Percentiles rank a stretch among this genome's conserved stretches.
These are phyloP conservation scores for Mycena chlorophos DNA, from an alignment of 768 basidiomycete genomes.

Conservation along the genomic window DNA sequence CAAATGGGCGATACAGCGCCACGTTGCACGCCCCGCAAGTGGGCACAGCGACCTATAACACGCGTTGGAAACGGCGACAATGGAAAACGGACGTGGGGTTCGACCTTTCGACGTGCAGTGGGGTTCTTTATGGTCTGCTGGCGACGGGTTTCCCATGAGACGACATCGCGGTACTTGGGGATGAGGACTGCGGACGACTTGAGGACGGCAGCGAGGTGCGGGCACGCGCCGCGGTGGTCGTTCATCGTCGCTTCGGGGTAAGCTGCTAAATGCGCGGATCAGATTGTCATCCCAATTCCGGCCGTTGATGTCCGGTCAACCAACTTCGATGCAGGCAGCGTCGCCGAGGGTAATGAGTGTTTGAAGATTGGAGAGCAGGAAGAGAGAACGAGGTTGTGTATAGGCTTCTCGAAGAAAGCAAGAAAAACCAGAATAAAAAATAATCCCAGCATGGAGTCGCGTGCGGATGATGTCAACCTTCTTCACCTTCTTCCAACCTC, in stretches of 20 bases:
- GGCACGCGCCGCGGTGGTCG: constrained; percentile 2
- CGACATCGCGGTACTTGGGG: constrained; percentile 11
- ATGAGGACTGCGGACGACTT: background rate
- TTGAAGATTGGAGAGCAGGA: too few species aligned
- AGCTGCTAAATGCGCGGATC: too few species aligned
- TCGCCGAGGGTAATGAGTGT: too few species aligned
- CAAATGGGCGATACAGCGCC: constrained; percentile 16
- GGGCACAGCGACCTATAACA: constrained; percentile 1
- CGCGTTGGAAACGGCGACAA: background rate
- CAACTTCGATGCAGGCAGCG: too few species aligned
- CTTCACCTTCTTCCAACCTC: too few species aligned
- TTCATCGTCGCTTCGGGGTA: background rate
- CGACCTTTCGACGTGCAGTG: constrained; percentile 12
- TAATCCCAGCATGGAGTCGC: too few species aligned
- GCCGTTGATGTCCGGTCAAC: too few species aligned
- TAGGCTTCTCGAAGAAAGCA: background rate
- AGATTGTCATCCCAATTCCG: too few species aligned
- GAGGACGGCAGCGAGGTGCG: constrained; percentile 10
- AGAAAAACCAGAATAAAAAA: background rate
- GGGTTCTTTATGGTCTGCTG: constrained; percentile 14
- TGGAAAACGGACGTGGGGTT: background rate
- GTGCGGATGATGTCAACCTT: too few species aligned
- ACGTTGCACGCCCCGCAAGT: constrained; percentile 14
- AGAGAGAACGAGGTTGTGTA: too few species aligned
- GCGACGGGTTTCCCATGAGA: constrained; percentile 14